phyloP scores from a whole-genome alignment of 169 alveolate genomes.

The Babesia bovis region DNA sequence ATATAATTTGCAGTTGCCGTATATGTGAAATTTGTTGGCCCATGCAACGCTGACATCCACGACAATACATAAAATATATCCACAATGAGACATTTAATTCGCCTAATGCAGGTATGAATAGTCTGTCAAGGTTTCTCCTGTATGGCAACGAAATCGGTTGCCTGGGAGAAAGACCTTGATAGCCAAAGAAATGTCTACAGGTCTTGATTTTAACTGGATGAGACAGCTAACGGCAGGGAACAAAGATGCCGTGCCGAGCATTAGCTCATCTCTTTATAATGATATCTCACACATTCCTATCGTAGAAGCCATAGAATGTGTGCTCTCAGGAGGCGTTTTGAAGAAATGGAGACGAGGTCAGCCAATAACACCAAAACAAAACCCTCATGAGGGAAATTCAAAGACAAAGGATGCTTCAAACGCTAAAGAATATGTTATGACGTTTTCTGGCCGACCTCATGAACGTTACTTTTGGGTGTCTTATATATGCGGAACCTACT shows the following conservation, averaged over 20 bases:
- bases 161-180: no score
- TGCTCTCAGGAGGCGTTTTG: slow-evolving; percentile 42
- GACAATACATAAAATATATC: no score
- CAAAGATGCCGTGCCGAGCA: slow-evolving; percentile 25
- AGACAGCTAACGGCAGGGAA: slow-evolving; percentile 51
- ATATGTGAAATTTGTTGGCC: no score
- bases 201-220: slow-evolving; percentile 35
- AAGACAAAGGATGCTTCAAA: not conserved
- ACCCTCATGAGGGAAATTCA: not conserved
- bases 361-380: slow-evolving; percentile 23
- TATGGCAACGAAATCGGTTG: no score
- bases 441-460: slow-evolving; percentile 28
- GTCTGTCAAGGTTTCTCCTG: no score
- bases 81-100: no score
- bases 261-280: slow-evolving; percentile 23
- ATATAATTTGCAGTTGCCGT: no score
- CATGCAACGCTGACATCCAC: no score
- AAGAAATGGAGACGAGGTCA: slow-evolving; percentile 52
- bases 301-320: slow-evolving; percentile 37
- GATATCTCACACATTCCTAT: slow-evolving; percentile 11
- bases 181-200: not conserved
- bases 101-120: no score
- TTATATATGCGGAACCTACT: slow-evolving; percentile 45
- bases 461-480: slow-evolving; percentile 70
- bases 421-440: not conserved